These are phyloP conservation scores for Medicago ruthenica DNA, from an alignment of 306 rosid genomes.

Conservation along the genomic window DNA sequence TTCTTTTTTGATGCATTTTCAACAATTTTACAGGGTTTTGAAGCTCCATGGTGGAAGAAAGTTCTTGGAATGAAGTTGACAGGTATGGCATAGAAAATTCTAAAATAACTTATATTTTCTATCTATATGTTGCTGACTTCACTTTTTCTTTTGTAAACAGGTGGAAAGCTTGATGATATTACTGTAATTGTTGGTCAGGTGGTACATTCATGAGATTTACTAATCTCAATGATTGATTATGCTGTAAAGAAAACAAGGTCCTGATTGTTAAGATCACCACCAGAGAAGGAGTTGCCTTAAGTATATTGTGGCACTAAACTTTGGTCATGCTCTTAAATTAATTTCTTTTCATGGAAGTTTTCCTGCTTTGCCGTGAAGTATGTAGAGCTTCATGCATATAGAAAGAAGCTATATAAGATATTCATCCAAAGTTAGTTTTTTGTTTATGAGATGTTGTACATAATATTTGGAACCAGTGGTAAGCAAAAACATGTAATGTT, in stretches of 20 bases:
- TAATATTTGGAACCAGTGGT: background rate
- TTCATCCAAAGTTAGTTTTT: constrained; percentile 14
- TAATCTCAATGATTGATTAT: constrained; percentile 26
- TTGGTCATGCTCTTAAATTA: constrained; percentile 37
- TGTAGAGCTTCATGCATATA: constrained; percentile 23
- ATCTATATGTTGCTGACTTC: constrained; percentile 22
- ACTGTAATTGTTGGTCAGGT: constrained; percentile 83
- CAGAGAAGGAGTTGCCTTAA: constrained; percentile 21
- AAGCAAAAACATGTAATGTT: constrained; percentile 5
- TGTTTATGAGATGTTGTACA: constrained; percentile 5
- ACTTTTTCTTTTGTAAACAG: constrained; percentile 49
- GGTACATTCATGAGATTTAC: constrained; percentile 59
- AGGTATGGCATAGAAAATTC: constrained; percentile 50
- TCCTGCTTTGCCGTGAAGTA: constrained; percentile 27
- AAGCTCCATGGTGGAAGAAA: constrained; percentile 91
- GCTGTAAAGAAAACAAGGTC: constrained; percentile 22
- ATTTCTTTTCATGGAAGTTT: constrained; percentile 15
- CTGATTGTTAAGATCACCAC: constrained; percentile 26
- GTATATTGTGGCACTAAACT: constrained; percentile 13
- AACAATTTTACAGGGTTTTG: constrained; percentile 67
- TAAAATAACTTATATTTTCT: background rate
- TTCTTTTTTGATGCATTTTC: constrained; percentile 4
- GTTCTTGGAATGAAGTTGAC: constrained; percentile 88
- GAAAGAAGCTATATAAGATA: constrained; percentile 23
- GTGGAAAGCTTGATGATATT: constrained; percentile 90